These are phyloP conservation scores for Clarireedia paspali DNA, from an alignment of 2,329 filamentous ascomycete species.

Conservation along the genomic window DNA sequence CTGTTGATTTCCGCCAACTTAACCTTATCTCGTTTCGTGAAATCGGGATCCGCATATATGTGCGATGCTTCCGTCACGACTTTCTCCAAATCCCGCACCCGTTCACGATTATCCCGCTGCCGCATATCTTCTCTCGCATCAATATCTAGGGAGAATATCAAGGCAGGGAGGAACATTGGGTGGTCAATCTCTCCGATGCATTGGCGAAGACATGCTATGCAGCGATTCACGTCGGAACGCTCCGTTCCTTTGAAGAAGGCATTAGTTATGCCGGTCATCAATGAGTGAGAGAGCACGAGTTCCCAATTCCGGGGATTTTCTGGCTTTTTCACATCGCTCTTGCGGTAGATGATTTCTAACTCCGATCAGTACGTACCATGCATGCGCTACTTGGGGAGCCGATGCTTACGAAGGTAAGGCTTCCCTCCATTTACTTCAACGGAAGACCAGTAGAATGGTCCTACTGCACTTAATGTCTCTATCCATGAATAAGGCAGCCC, in stretches of 20 bases:
- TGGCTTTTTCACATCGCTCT: slow-evolving; percentile 59
- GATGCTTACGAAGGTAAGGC: slow-evolving; percentile 47
- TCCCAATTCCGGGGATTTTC: slow-evolving; percentile 58
- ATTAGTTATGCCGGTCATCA: slow-evolving; percentile 47
- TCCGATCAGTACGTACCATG: neutral
- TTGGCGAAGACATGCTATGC: slow-evolving; percentile 43
- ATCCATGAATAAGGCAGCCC: slow-evolving; percentile 51
- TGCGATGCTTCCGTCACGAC: slow-evolving; percentile 51
- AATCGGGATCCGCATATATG: slow-evolving; percentile 34
- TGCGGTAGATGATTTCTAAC: slow-evolving; percentile 53
- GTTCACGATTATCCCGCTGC: slow-evolving; percentile 54
- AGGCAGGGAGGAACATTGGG: slow-evolving; percentile 52
- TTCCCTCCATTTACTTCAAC: slow-evolving; percentile 49
- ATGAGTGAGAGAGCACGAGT: slow-evolving; percentile 52
- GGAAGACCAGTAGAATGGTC: slow-evolving; percentile 56
- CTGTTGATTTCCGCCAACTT: slow-evolving; percentile 54
- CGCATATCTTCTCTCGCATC: slow-evolving; percentile 45
- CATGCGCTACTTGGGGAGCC: neutral
- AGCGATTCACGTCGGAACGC: slow-evolving; percentile 45
- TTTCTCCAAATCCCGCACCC: slow-evolving; percentile 54
- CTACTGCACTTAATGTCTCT: slow-evolving; percentile 51
- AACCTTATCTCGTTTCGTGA: slow-evolving; percentile 43
- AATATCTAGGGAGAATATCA: slow-evolving; percentile 53
- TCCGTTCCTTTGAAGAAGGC: slow-evolving; percentile 56
- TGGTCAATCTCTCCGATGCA: slow-evolving; percentile 48